Evolutionary conservation across 2,329 filamentous ascomycete species (phyloP), one percentile per base, ranked within the genome.

Genomic region (Lanzia echinophila): DNA sequence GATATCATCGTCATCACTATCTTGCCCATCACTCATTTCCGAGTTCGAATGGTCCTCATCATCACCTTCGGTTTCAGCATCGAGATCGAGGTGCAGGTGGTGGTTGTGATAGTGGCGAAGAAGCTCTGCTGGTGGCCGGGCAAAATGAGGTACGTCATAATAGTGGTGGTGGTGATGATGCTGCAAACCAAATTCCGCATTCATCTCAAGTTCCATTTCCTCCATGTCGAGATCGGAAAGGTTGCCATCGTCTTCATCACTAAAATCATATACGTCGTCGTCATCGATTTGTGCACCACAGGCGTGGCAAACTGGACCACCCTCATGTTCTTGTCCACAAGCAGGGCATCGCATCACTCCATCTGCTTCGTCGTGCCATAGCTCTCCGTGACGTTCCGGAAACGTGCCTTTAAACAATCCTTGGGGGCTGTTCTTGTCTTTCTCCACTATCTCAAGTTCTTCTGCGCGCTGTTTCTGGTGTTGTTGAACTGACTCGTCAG

Each of bases 311-410:
- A 62, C 67, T 60, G 53, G 59, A 4, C 79, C 79, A 42, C 83
- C 81, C 63, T 83, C 80, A 45, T 87, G 71, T 66, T 87, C 84
- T 75, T 79, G 80, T 8, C 74, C 69, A 67, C 84, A 88, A 2
- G 70, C 58, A 1, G 83, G 83, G 65, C 84, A 88, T 59, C 83
- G 76, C 52, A 79, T 70, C 17, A 86, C 76, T 33, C 78, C 77
- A 64, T 87, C 83, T 63, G 76, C 75, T 33, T 76, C 70, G 60
- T 86, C 82, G 45, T 74, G 84, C 46, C 56, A 58, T 20, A 66
- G 32, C 24, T 60, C 57, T 24, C 34, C 48, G 8, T 41, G 31
- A 3, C 32, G 43, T 20, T 36, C 36, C 20, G 58, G 53, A 41
- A 68, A 68, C 55, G 73, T 74, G 22, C 83, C 84, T 57, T 79